Evolutionary conservation across 2,329 filamentous ascomycete species (phyloP).

Genomic region (Nemania sp.): DNA sequence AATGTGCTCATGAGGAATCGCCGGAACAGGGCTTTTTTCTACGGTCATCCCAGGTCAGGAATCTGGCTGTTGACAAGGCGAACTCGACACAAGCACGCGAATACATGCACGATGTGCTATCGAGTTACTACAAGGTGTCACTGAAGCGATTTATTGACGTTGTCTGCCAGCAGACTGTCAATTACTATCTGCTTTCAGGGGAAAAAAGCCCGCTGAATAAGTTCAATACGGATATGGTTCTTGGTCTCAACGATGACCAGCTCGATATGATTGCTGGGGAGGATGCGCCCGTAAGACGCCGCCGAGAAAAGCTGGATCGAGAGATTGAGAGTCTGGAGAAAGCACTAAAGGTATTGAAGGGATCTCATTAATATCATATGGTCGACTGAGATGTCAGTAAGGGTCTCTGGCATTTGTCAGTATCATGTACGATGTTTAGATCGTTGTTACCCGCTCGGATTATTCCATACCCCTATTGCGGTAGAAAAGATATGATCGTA

Average conservation of each 20-base stretch:
- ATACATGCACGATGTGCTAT: constrained; percentile 67
- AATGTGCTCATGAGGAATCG: not conserved
- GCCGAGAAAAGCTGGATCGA: constrained; percentile 57
- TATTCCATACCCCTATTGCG: no score
- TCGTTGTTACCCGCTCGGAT: not conserved
- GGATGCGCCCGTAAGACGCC: constrained; percentile 56
- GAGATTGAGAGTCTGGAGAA: constrained; percentile 61
- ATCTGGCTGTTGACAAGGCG: constrained; percentile 45
- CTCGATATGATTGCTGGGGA: constrained; percentile 71
- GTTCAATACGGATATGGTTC: constrained; percentile 64
- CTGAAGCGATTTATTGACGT: constrained; percentile 72
- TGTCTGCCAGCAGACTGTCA: constrained; percentile 68
- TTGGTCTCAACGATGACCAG: constrained; percentile 59
- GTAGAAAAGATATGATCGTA: no score
- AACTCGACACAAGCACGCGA: constrained; percentile 55
- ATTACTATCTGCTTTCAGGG: constrained; percentile 64
- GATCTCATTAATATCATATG: constrained; percentile 37
- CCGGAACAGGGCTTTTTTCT: constrained; percentile 34
- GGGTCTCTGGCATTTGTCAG: not conserved
- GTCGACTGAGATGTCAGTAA: not conserved
- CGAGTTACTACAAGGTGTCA: constrained; percentile 72
- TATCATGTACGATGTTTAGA: not conserved
- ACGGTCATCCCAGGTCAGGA: constrained; percentile 39
- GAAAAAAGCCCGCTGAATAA: constrained; percentile 63
- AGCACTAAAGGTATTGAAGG: constrained; percentile 49